Evolutionary conservation across 805 yeast genomes (phyloP), one percentile per base, ranked within the genome.

Genomic region (Wickerhamiella australiensis): DNA sequence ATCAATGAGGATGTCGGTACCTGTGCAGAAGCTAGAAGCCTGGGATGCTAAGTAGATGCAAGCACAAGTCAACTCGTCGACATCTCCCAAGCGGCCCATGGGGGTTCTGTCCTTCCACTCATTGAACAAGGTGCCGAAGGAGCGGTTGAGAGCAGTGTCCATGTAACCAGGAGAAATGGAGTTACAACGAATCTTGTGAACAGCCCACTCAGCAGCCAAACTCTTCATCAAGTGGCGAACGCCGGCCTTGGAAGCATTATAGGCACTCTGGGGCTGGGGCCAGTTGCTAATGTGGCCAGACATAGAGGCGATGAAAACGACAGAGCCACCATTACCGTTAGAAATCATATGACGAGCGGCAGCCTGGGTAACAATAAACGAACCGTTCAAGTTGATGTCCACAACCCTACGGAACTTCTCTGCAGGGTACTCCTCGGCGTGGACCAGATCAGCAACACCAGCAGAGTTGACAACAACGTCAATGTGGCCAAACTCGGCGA

Each of bases 141-240:
- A 71, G 57, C 77, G 73, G 62, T 80, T 79, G 65, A 79, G 74
- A 23, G 83, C 82, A 25, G 84, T 79, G 62, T 77, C 79, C 66
- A 79, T 79, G 69, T 79, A 79, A 27, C 84, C 85, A 17, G 85
- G 84, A 31, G 79, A 73, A 61, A 79, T 73, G 47, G 82, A 72
- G 72, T 79, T 79, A 58, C 79, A 80, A 57, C 84, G 71, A 59
- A 78, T 78, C 63, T 73, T 73, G 69, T 75, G 74, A 52, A 75
- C 76, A 47, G 85, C 84, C 85, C 85, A 79, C 65, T 79, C 85
- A 53, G 80, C 78, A 27, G 84, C 82, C 56, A 79, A 72, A n/a
- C 82, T 76, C 64, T 76, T 70, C 59, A 72, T 77, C 65, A 79
- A 71, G 65, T 79, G 85, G 55, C 75, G 73, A 35, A 79, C 85